Percentiles rank a stretch among this genome's conserved stretches.
Evolutionary conservation across 768 basidiomycete species (phyloP).

Genomic region (Suillus spraguei): DNA sequence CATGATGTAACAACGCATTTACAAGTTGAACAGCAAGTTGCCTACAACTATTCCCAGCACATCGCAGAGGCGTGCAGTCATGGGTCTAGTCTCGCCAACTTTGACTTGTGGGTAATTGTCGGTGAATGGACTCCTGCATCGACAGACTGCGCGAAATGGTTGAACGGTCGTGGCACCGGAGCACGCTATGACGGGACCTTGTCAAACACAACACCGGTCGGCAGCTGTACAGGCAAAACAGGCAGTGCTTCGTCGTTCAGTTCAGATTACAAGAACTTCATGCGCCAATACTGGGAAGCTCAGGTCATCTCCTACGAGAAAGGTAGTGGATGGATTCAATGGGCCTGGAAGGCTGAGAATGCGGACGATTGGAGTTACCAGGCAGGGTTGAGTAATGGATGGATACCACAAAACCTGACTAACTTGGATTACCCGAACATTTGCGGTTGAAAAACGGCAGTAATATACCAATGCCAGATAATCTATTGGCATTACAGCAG

Average conservation of each 20-base stretch:
- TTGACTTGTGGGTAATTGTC: constrained; percentile 71
- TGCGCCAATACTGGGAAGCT: constrained; percentile 77
- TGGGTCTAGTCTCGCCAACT: constrained; percentile 46
- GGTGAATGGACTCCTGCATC: constrained; percentile 81
- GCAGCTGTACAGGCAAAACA: constrained; percentile 56
- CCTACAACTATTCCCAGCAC: constrained; percentile 10
- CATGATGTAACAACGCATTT: neutral
- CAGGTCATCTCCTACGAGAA: constrained; percentile 75
- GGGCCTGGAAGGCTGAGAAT: constrained; percentile 80
- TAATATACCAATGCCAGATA: neutral
- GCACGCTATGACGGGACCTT: constrained; percentile 67
- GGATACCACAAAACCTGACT: constrained; percentile 76
- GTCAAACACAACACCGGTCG: neutral
- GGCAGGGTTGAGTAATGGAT: constrained; percentile 71
- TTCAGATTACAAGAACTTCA: constrained; percentile 59
- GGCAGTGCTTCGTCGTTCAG: constrained; percentile 63
- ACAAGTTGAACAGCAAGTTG: constrained; percentile 7
- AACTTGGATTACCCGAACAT: constrained; percentile 65
- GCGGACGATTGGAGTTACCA: constrained; percentile 80
- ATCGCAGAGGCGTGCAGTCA: constrained; percentile 56
- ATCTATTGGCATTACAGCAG: neutral
- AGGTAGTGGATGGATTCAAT: constrained; percentile 72
- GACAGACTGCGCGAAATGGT: constrained; percentile 78
- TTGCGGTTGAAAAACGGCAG: constrained; percentile 41
- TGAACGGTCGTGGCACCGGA: constrained; percentile 77